Evolutionary conservation across 768 basidiomycete species (phyloP), one percentile per base, ranked within the genome.

Genomic region (Pulveroboletus sp.): DNA sequence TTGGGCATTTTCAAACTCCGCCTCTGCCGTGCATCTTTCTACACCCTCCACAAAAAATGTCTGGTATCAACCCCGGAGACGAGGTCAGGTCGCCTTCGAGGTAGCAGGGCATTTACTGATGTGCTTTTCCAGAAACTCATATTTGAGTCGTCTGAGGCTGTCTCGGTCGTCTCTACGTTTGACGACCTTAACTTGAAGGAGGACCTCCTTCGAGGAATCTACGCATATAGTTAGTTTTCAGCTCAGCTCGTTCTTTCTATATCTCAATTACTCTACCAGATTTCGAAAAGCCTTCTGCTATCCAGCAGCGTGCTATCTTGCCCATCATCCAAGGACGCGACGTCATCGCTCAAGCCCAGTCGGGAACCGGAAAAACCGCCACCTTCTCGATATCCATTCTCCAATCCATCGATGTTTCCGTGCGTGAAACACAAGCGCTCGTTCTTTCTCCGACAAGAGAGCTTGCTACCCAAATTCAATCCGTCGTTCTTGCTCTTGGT

Each of bases 321-420:
- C 95, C 95, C 44, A 95, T 99, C 65, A 90, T 84, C 42, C 88
- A 91, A 75, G 91, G 91, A 24, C 85, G 94, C 57, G 95, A 98
- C 79, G 95, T 97, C 53, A 97, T 99, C 68, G 95, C 95, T 30
- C 95, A 97, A 75, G 95, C 95, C 36, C 95, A 98, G 74, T 96
- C 94, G 29, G 95, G 95, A 68, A 97, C 95, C 31, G 95, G 95
- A 80, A 99, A 98, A 90, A 99, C 95, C 10, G 95, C 95, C 6
- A 96, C 95, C 17, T 97, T 97, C 74, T 94, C 93, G 59, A 96
- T 99, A 68, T 89, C 94, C 58, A 92, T 96, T 69, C 84, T 99
- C 45, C 95, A 99, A 68, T 92, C 91, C 56, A 96, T 99, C 81
- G 95, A 99, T 69, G 83, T 90, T 36, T 86, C 89, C 32, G 81